Base-by-base conservation (phyloP, 2,329 filamentous ascomycete genomes). In the Daldinia sp. region DNA sequence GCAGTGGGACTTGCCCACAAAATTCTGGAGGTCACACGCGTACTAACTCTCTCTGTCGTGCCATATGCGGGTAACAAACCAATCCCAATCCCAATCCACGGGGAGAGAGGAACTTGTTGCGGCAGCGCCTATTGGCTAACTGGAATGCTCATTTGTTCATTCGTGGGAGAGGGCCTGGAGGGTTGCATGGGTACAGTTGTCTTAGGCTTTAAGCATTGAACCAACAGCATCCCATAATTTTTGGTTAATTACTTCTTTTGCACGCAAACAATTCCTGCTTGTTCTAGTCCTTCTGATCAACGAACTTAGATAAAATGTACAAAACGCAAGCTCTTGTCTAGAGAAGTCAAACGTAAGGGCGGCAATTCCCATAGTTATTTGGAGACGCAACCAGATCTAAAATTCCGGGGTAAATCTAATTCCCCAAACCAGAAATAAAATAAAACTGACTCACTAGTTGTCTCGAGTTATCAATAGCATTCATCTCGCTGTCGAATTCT, bases 11-110 rank as follows among this genome's bases (percentile, higher is more conserved):
- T 66, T 32, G 39, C 52, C 65, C 65, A 68, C 56, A 65, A 66
- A 63, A 49, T 53, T 57, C 51, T 63, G 43, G 53, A 61, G 57
- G 65, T 68, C 65, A 68, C 65, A 67, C 59, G 65, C 62, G 49
- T 64, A 43, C 58, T 56, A 55, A 45, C 35, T 39, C 56, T 67
- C 45, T 27, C 34, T 35, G 59, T 65, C 50, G 59, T 63, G 55
- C 63, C 56, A 68, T 56, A 63, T 66, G 63, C 62, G 59, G 62
- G 59, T 63, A 66, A 63, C 49, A 62, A 50, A 51, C 62, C 53
- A 63, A 61, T n/a, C n/a, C n/a, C n/a, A n/a, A n/a, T n/a, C n/a
- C n/a, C n/a, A n/a, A n/a, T 59, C 51, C 30, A 37, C 29, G 52
- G 53, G 45, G 32, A 57, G 52, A 57, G 52, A 50, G 34, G 27